Percentiles rank a stretch among this genome's conserved stretches.
phyloP scores from a whole-genome alignment of 331 rosid genomes.

The Acacia pycnantha region DNA sequence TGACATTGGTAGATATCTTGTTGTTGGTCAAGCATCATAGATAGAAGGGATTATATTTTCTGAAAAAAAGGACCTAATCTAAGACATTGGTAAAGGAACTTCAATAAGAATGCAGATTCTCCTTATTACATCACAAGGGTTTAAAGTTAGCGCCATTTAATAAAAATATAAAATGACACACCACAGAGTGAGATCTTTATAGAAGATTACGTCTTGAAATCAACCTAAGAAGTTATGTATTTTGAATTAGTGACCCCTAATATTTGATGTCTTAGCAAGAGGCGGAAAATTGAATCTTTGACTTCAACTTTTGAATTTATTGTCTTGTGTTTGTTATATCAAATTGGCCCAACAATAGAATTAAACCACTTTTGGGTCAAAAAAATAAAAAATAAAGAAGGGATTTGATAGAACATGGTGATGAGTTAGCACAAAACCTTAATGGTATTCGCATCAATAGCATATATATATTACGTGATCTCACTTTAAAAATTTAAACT shows the following conservation, averaged over 20 bases:
- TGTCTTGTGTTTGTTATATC: background rate
- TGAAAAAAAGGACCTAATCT: too few relatives aligned
- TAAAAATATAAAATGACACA: too few relatives aligned
- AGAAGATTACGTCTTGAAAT: too few relatives aligned
- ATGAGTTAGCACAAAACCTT: background rate
- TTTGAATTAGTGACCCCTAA: background rate
- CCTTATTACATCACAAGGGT: too few relatives aligned
- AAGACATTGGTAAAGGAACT: too few relatives aligned
- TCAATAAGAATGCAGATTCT: too few relatives aligned
- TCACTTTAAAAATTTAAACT: background rate
- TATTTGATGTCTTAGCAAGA: constrained; percentile 12
- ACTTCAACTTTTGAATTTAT: constrained; percentile 38
- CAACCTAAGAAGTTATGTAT: too few relatives aligned
- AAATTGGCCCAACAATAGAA: constrained; percentile 8
- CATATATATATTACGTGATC: background rate
- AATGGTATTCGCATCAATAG: background rate
- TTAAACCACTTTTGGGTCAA: constrained; percentile 32
- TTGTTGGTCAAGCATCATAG: too few relatives aligned
- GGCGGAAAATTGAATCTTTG: constrained; percentile 38
- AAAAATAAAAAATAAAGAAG: background rate
- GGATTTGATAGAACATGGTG: constrained; percentile 28
- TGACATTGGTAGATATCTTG: too few relatives aligned
- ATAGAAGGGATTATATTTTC: too few relatives aligned
- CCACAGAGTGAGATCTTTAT: too few relatives aligned
- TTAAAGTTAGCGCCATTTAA: too few relatives aligned